Evolutionary conservation across 148 eudicot genomes (phyloP).

Genomic region (Amaranthus palmeri): DNA sequence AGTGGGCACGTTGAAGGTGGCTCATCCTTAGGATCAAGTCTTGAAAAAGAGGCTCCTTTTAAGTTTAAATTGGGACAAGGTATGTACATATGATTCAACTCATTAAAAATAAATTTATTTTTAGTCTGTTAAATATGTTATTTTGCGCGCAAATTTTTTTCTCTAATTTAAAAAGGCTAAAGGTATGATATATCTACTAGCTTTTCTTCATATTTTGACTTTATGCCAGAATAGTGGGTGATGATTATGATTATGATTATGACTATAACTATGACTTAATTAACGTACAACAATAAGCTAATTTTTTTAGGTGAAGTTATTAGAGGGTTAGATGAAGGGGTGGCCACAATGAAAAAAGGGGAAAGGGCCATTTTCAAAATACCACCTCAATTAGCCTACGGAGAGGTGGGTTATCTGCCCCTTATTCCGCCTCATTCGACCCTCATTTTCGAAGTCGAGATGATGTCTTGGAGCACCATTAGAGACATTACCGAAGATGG

Average conservation of each 20-base stretch:
- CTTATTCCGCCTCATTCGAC: conserved; percentile 54
- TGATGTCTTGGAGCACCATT: conserved; percentile 48
- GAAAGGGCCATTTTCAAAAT: conserved; percentile 52
- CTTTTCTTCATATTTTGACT: too few species aligned
- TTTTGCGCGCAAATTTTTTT: too few species aligned
- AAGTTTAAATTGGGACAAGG: conserved; percentile 51
- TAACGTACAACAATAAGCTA: too few species aligned
- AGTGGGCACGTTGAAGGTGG: conserved; percentile 32
- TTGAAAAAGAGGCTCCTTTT: conserved; percentile 30
- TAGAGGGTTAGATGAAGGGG: conserved; percentile 54
- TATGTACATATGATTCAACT: conserved; percentile 5
- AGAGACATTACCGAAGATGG: conserved; percentile 57
- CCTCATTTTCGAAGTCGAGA: conserved; percentile 49
- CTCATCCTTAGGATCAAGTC: conserved; percentile 30
- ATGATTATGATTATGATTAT: background rate
- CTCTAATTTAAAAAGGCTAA: too few species aligned
- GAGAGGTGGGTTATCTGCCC: conserved; percentile 50
- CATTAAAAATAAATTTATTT: too few species aligned
- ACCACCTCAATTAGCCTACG: conserved; percentile 52
- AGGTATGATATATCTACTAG: too few species aligned
- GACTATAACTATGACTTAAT: too few species aligned
- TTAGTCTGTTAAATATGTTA: too few species aligned
- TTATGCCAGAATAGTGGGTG: background rate
- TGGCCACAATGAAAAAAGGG: conserved; percentile 60
- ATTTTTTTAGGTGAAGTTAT: conserved; percentile 45